Evolutionary conservation across 2,329 filamentous ascomycete species (phyloP).

Genomic region (Xylaria polymorpha): DNA sequence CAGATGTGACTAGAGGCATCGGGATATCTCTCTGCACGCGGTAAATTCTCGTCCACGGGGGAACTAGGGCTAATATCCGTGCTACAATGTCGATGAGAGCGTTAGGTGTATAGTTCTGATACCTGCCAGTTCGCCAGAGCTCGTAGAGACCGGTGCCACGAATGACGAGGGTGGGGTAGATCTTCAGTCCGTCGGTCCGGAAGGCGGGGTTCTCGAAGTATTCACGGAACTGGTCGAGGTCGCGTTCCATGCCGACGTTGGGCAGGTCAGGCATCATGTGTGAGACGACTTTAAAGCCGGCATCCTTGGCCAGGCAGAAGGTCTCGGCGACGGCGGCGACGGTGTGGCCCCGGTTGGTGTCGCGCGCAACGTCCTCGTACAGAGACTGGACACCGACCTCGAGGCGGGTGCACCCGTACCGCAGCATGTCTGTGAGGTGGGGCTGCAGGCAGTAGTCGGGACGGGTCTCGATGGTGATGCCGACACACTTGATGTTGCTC

Average conservation of each 20-base stretch:
- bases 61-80: constrained; percentile 92
- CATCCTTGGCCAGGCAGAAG: constrained; percentile 96
- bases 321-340: constrained; percentile 96
- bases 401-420: constrained; percentile 95
- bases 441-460: constrained; percentile 97
- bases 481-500: constrained; percentile 97
- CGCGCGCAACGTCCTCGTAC: constrained; percentile 97
- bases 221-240: constrained; percentile 95
- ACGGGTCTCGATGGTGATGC: constrained; percentile 97
- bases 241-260: constrained; percentile 98
- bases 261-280: constrained; percentile 99
- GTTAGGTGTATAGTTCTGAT: constrained; percentile 99
- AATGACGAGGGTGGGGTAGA: constrained; percentile 97
- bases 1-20: constrained; percentile 99
- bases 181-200: constrained; percentile 95
- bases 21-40: constrained; percentile 98
- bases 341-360: constrained; percentile 96
- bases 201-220: constrained; percentile 98
- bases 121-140: constrained; percentile 94
- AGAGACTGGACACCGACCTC: constrained; percentile 96
- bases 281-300: constrained; percentile 97
- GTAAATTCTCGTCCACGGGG: constrained; percentile 98
- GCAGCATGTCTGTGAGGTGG: constrained; percentile 94
- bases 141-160: constrained; percentile 96
- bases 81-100: constrained; percentile 95